Evolutionary conservation across 495 filamentous ascomycete species (phyloP).

Genomic region (Aspergillus heteromorphus): DNA sequence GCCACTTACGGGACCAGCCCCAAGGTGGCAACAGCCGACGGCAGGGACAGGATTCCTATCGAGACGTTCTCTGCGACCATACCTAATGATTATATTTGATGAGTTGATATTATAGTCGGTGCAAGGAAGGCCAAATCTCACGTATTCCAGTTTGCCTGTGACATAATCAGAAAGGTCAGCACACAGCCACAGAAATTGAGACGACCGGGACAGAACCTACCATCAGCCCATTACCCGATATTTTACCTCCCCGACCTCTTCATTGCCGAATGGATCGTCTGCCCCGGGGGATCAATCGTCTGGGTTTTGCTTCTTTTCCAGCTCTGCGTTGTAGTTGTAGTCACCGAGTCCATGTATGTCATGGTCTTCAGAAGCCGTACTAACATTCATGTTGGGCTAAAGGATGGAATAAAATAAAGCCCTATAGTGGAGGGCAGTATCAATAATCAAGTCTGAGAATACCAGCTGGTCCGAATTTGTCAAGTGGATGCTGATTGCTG

Average conservation of each 20-base stretch:
- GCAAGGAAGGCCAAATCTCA: neutral
- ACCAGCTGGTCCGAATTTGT: too few species aligned
- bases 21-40: slow-evolving; percentile 54
- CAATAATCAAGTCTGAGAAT: too few species aligned
- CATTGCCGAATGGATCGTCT: slow-evolving; percentile 35
- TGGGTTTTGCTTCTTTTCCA: neutral
- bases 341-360: neutral
- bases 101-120: too few species aligned
- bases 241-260: slow-evolving; percentile 32
- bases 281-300: neutral
- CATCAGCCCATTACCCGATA: slow-evolving; percentile 43
- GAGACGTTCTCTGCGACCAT: slow-evolving; percentile 69
- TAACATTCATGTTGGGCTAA: neutral
- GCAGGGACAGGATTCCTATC: slow-evolving; percentile 62
- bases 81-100: slow-evolving; percentile 21
- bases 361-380: neutral
- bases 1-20: slow-evolving; percentile 50
- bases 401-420: too few species aligned
- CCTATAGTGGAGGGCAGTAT: too few species aligned
- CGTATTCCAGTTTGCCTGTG: slow-evolving; percentile 3
- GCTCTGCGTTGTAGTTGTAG: neutral
- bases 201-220: slow-evolving; percentile 45
- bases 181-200: neutral
- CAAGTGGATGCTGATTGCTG: too few species aligned
- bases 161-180: neutral